Evolutionary conservation across 2,329 filamentous ascomycete species (phyloP), one percentile per base, ranked within the genome.

Genomic region (Botrytis elliptica): DNA sequence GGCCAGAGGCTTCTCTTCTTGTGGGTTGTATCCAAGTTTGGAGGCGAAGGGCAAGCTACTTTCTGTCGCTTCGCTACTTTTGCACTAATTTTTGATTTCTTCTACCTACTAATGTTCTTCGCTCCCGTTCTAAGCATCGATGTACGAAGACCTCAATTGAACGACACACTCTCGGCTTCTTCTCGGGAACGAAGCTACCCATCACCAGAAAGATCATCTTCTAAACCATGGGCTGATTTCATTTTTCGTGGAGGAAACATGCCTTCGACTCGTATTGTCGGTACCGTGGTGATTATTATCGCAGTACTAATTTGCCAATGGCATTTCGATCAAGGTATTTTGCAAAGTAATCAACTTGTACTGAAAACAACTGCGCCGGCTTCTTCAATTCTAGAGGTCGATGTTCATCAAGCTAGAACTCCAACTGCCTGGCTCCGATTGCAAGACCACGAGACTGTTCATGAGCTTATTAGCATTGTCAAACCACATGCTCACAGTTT

Each of bases 61-160:
- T 94, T 95, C 78, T 95, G 93, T 82, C 88, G 88, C 1, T 95
- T 95, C 81, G 90, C 91, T 4, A 90, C 90, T 3, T 88, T 95
- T 70, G 93, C 92, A 1, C 88, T 93, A 22, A 82, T 92, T 0
- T 91, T 95, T 78, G 93, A 95, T 81, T 92, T 92, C 75, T 90
- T 94, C 78, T 94, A 92, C 79, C 85, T 94, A 36, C 87, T 93
- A 12, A 95, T 92, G 0, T 95, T 94, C 82, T 95, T 95, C 79
- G 85, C 94, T 5, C 89, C 92, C 1, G 92, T 95, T 20, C 84
- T 95, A 38, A 94, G 92, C 78, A 90, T 95, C 62, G 93, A 95
- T 80, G 92, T 95, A 16, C 88, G 90, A 36, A 87, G 93, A 77
- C 89, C 92, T 73, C 93, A 95, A 82, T 92, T 95, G 79, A 90